phyloP scores from a whole-genome alignment of 306 rosid species.

The Astragalus membranaceus region DNA sequence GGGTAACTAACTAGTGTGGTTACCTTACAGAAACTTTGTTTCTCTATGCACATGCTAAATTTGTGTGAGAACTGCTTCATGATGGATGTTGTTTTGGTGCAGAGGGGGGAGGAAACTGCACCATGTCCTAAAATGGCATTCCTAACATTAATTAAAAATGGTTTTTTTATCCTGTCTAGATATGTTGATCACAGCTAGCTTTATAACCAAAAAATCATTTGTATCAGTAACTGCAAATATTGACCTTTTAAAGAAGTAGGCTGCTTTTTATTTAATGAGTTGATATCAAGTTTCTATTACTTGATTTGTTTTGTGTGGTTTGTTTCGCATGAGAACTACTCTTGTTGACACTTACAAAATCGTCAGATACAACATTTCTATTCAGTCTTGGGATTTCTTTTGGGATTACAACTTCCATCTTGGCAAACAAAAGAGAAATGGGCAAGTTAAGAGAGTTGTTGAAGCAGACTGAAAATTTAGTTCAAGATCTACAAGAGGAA shows the following conservation, averaged over 20 bases:
- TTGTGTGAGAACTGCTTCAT: conserved; percentile 8
- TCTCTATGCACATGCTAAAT: neutral
- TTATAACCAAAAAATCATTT: conserved; percentile 3
- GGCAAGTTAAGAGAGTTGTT: conserved; percentile 50
- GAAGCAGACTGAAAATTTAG: conserved; percentile 63
- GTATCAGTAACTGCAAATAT: neutral
- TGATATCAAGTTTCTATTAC: neutral
- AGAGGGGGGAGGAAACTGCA: neutral
- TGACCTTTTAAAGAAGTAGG: neutral
- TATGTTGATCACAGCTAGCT: neutral
- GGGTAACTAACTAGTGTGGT: no score
- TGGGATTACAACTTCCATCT: conserved; percentile 53
- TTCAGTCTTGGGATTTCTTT: conserved; percentile 68
- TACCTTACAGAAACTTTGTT: neutral
- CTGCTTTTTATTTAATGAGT: neutral
- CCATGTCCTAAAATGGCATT: conserved; percentile 1
- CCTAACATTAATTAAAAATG: neutral
- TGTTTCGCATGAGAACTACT: neutral
- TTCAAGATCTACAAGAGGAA: conserved; percentile 80
- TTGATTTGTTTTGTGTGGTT: neutral
- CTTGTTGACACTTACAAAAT: conserved; percentile 22
- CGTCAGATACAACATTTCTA: conserved; percentile 42
- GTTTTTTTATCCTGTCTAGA: neutral
- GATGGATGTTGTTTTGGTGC: neutral
- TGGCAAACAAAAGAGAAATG: conserved; percentile 47